Conservation (phyloP, 495 filamentous ascomycete genomes). For the Aspergillus heteromorphus region DNA sequence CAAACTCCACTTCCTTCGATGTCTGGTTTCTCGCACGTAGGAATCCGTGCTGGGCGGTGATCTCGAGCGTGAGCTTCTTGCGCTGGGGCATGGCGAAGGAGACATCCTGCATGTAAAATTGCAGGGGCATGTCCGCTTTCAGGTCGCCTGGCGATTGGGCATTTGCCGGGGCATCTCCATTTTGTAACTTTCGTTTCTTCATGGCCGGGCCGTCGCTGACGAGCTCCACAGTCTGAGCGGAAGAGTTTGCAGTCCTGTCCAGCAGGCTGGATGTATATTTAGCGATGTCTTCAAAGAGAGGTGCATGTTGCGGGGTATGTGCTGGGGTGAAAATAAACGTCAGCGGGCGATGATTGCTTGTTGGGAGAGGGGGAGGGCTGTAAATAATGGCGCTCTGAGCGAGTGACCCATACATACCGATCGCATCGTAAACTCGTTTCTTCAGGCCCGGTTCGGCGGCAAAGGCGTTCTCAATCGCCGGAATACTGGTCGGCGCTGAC, state of each 20-base stretch:
- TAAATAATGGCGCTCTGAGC: background rate
- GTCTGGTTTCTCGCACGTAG: conserved; percentile 63
- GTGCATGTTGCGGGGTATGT: conserved; percentile 32
- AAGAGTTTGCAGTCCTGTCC: conserved; percentile 29
- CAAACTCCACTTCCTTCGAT: conserved; percentile 62
- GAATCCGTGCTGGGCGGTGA: conserved; percentile 51
- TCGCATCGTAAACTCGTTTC: conserved; percentile 46
- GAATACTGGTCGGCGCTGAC: conserved; percentile 16
- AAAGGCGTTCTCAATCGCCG: conserved; percentile 42
- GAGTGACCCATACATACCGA: conserved; percentile 28
- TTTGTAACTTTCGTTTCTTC: conserved; percentile 55
- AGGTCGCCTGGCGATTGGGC: conserved; percentile 38
- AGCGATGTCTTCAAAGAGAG: conserved; percentile 47
- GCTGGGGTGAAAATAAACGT: conserved; percentile 21
- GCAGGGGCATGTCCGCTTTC: conserved; percentile 33
- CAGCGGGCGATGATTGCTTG: background rate
- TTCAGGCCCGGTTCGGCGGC: conserved; percentile 39
- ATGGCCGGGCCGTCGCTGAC: conserved; percentile 30
- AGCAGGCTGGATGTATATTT: conserved; percentile 41
- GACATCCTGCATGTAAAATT: conserved; percentile 61
- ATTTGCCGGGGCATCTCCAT: conserved; percentile 36
- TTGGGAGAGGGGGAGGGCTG: background rate
- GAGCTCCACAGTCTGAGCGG: conserved; percentile 17
- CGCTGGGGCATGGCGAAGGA: conserved; percentile 77
- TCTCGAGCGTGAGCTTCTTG: conserved; percentile 83